phyloP scores from a whole-genome alignment of 2,329 filamentous ascomycete species.

The Gyromitra esculenta region DNA sequence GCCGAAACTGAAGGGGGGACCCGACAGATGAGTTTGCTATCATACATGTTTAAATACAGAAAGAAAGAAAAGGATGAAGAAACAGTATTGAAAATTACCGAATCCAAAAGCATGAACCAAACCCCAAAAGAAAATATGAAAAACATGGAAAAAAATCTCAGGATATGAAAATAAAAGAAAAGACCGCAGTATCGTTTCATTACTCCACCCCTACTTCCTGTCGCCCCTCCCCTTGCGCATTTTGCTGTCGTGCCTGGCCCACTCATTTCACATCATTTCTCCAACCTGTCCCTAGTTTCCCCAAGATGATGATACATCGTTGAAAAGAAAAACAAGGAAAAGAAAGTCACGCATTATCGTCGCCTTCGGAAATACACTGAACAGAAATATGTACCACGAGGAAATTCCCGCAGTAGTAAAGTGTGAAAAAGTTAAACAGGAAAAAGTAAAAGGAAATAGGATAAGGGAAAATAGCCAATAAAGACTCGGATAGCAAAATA shows the following conservation, averaged over 20 bases:
- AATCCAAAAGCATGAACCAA: conserved; percentile 35
- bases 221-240: conserved; percentile 2
- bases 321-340: conserved; percentile 29
- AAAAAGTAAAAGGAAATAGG: conserved; percentile 24
- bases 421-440: not conserved
- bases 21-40: conserved; percentile 21
- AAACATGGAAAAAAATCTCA: conserved; percentile 1
- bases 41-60: conserved; percentile 38
- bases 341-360: conserved; percentile 41
- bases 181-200: conserved; percentile 21
- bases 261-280: conserved; percentile 40
- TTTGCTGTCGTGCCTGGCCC: conserved; percentile 29
- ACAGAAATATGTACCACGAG: conserved; percentile 29
- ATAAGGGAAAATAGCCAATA: conserved; percentile 23
- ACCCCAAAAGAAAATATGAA: conserved; percentile 23
- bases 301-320: conserved; percentile 35
- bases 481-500: conserved; percentile 20
- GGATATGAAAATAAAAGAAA: conserved; percentile 26
- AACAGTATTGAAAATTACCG: conserved; percentile 21
- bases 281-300: conserved; percentile 18
- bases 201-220: conserved; percentile 3
- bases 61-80: not conserved
- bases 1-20: not conserved
- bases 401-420: conserved; percentile 27
- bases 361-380: conserved; percentile 32